Conservation (phyloP, 345 rosid genomes). For the Lepidium africanum region DNA sequence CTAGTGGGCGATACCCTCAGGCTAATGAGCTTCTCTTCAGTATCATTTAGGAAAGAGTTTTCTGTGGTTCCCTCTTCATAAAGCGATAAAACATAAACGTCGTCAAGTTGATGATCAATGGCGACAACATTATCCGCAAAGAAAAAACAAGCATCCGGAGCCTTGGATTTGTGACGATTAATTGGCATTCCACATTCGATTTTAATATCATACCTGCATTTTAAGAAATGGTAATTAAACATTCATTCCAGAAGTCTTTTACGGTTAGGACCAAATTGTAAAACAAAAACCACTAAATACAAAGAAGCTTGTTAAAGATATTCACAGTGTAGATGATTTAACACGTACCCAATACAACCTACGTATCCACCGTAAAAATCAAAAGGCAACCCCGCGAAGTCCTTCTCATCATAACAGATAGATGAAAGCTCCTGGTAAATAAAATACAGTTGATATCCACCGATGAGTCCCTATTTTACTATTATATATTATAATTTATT, state of each 20-base stretch:
- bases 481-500: neutral
- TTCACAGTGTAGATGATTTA: neutral
- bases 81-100: slow-evolving; percentile 63
- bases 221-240: neutral
- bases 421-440: slow-evolving; percentile 64
- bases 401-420: slow-evolving; percentile 53
- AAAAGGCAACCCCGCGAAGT: slow-evolving; percentile 78
- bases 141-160: slow-evolving; percentile 96
- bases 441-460: neutral
- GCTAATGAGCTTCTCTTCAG: slow-evolving; percentile 50
- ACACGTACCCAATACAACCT: slow-evolving; percentile 85
- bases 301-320: neutral
- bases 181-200: slow-evolving; percentile 72
- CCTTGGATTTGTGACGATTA: slow-evolving; percentile 63
- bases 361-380: slow-evolving; percentile 88
- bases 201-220: slow-evolving; percentile 76
- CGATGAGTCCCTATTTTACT: neutral
- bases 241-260: neutral
- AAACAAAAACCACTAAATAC: neutral
- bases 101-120: slow-evolving; percentile 65
- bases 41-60: slow-evolving; percentile 56
- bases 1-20: slow-evolving; percentile 30
- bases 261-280: neutral
- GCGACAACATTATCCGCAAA: slow-evolving; percentile 69
- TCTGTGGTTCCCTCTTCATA: slow-evolving; percentile 34